A percentile compares a stretch with the other conserved stretches of the same genome.
These are phyloP conservation scores for Ogataea wickerhamii DNA, from an alignment of 805 yeast species.

Conservation along the genomic window DNA sequence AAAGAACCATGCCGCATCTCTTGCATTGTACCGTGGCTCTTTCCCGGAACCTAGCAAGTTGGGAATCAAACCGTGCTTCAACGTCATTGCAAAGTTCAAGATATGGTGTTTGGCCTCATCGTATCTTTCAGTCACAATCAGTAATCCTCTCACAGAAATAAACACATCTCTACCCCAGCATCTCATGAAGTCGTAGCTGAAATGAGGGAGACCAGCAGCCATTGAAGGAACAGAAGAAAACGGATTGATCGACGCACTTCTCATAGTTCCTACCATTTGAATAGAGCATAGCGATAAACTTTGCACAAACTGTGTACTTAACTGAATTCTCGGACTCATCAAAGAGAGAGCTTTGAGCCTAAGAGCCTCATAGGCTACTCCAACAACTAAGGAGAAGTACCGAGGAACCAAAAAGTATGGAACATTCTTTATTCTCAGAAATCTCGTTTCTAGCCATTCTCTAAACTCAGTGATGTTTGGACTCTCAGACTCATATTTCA, in stretches of 20 bases:
- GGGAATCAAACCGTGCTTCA: conserved; percentile 94
- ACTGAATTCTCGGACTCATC: conserved; percentile 52
- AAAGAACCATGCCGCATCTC: conserved; percentile 97
- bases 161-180: conserved; percentile 99
- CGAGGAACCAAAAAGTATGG: conserved; percentile 86
- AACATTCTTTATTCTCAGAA: conserved; percentile 55
- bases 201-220: conserved; percentile 97
- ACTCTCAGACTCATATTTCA: conserved; percentile 43
- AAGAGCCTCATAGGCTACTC: conserved; percentile 80
- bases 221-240: conserved; percentile 59
- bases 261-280: conserved; percentile 78
- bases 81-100: conserved; percentile 80
- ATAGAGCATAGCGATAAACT: conserved; percentile 75
- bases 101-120: conserved; percentile 82
- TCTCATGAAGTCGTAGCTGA: conserved; percentile 86
- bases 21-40: conserved; percentile 90
- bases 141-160: conserved; percentile 77
- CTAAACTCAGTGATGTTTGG: conserved; percentile 53
- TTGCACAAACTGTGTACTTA: conserved; percentile 71
- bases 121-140: conserved; percentile 71
- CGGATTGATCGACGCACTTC: conserved; percentile 74
- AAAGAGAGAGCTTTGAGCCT: conserved; percentile 60
- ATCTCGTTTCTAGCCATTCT: conserved; percentile 66
- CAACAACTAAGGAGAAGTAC: conserved; percentile 78
- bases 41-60: conserved; percentile 88